A percentile compares a stretch with the other conserved stretches of the same genome.
These are phyloP conservation scores for Leptodermis oblonga DNA, from an alignment of 257 asterid species.

Conservation along the genomic window DNA sequence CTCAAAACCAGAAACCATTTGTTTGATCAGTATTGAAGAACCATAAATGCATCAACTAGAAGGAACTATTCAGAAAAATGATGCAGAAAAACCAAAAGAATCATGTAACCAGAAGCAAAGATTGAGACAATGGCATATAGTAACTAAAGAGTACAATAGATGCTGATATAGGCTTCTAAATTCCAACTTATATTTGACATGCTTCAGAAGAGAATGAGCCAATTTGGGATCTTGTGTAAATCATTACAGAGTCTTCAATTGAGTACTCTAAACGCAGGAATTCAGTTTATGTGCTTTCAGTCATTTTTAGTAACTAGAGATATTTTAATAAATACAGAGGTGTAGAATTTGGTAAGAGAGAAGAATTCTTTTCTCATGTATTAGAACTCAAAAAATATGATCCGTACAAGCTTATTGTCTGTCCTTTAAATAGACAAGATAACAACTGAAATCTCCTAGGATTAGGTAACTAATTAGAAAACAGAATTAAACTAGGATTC, in stretches of 20 bases:
- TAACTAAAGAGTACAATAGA: background rate
- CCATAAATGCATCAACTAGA: background rate
- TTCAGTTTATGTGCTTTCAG: too few species aligned
- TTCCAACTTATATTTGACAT: background rate
- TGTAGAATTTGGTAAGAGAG: too few species aligned
- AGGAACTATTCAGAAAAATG: background rate
- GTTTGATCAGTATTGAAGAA: background rate
- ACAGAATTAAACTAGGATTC: too few species aligned
- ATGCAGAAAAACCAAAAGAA: background rate
- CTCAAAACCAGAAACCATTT: background rate
- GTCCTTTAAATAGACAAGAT: too few species aligned
- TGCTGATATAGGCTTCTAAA: background rate
- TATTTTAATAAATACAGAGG: too few species aligned
- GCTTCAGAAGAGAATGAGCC: background rate
- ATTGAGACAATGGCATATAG: background rate
- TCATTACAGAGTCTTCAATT: background rate
- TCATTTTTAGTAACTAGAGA: too few species aligned
- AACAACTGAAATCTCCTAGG: too few species aligned
- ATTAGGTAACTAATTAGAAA: too few species aligned
- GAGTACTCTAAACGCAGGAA: too few species aligned
- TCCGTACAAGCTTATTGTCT: too few species aligned
- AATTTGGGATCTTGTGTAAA: background rate
- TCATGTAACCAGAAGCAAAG: slow-evolving; percentile 1
- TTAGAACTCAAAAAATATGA: too few species aligned
- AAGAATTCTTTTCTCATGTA: too few species aligned